Evolutionary conservation across 177 flowering plant species (phyloP), one percentile per base, ranked within the genome.

Genomic region (Vitis hybrid): DNA sequence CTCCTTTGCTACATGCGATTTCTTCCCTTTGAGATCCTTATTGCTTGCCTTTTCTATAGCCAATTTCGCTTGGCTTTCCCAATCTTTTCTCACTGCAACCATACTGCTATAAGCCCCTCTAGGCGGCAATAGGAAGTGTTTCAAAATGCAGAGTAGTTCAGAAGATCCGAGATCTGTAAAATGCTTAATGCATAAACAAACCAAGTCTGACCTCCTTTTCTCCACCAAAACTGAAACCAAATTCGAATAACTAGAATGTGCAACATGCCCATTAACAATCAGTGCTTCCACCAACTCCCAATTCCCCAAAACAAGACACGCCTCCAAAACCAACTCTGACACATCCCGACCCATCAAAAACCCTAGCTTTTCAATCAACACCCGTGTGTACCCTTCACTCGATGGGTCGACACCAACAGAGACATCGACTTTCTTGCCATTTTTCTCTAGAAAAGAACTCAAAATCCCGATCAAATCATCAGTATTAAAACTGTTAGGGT

Each of bases 271-370:
- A 64, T 82, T 79, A 74, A 75, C 66, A 63, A 95, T 84, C 67
- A 93, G 62, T 45, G 74, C 54, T 65, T 86, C 89, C 72, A 93
- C 68, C 72, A 88, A 52, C 4, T 83, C 90, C 97, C 95, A 92
- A 17, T 74, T 32, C 80, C 83, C 88, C 64, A 93, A 70, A 32
- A 4, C 69, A 50, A 92, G 18, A 79, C 89, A 91, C 8, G 82
- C 82, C 67, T 93, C 91, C 63, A 86, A 55, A 70, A 91, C 74
- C 75, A 89, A 75, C 45, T 75, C 79, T 0, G 70, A 72, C 6
- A 85, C 88, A 62, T 88, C 91, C 52, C 73, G 58, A 40, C 88
- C 87, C 73, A 95, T 80, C 8, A 77, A 74, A 70, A 61, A 51
- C 18, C 92, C 92, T 2, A 83, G 9, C 66, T 87, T 88, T 75